Conservation (phyloP, 306 rosid species). For the Acmispon strigosus region DNA sequence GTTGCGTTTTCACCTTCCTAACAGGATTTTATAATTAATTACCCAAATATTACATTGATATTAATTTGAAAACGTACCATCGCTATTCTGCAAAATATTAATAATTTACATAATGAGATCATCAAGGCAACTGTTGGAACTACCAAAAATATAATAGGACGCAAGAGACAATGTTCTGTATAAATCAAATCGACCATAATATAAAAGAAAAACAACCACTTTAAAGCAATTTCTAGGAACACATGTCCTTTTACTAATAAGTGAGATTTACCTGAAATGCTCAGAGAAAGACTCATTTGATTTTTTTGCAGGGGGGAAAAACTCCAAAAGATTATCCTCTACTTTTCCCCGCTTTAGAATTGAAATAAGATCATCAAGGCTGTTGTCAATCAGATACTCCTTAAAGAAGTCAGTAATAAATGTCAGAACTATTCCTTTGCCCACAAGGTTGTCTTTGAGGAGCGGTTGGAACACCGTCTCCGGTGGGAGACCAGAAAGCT, state of each 20-base stretch:
- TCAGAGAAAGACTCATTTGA: slow-evolving; percentile 84
- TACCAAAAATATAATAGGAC: neutral
- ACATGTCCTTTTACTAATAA: neutral
- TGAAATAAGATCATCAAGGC: slow-evolving; percentile 96
- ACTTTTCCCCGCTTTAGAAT: slow-evolving; percentile 94
- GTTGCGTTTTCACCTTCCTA: neutral
- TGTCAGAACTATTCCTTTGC: slow-evolving; percentile 92
- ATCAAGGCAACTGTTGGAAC: neutral
- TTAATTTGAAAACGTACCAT: neutral
- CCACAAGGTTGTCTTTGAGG: slow-evolving; percentile 98
- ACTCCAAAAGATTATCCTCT: slow-evolving; percentile 86
- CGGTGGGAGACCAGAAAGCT: slow-evolving; percentile 97
- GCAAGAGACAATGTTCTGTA: neutral
- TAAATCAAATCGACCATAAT: neutral
- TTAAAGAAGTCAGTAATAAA: slow-evolving; percentile 96
- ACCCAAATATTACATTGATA: neutral
- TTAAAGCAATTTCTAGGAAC: neutral
- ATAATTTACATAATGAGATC: neutral
- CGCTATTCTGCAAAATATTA: neutral
- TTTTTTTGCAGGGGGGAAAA: slow-evolving; percentile 82
- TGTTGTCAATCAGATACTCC: slow-evolving; percentile 87
- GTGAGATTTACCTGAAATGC: slow-evolving; percentile 76
- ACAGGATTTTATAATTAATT: neutral
- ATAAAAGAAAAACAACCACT: neutral
- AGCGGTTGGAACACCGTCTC: slow-evolving; percentile 98